These are phyloP conservation scores for Ajuga reptans DNA, from an alignment of 305 asterid species.

Conservation along the genomic window DNA sequence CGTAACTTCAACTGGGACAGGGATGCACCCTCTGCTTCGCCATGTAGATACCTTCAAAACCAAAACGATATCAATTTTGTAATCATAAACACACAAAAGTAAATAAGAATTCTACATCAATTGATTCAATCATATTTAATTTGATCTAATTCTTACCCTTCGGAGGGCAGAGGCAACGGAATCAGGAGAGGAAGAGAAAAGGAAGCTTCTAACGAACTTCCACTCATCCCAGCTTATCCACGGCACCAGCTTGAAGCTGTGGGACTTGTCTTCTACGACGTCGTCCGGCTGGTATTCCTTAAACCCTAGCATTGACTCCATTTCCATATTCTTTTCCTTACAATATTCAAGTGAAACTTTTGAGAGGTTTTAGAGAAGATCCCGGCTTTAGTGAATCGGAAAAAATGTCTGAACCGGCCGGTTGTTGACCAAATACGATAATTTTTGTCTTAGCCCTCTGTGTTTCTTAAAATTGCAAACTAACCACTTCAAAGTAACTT, in stretches of 20 bases:
- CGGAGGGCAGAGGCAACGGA: constrained; percentile 49
- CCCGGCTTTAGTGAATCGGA: neutral
- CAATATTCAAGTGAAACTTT: neutral
- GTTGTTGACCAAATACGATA: neutral
- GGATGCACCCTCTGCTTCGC: constrained; percentile 81
- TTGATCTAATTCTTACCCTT: constrained; percentile 39
- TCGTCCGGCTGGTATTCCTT: constrained; percentile 32
- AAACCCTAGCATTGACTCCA: constrained; percentile 59
- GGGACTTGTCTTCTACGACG: constrained; percentile 33
- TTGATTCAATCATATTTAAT: neutral
- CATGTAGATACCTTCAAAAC: constrained; percentile 58
- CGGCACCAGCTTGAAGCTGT: constrained; percentile 58
- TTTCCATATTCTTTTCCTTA: neutral
- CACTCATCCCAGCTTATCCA: constrained; percentile 94
- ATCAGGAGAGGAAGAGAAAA: constrained; percentile 57
- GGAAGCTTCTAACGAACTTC: constrained; percentile 46
- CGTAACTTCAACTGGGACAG: constrained; percentile 57
- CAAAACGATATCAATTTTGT: neutral
- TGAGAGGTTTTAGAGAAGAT: constrained; percentile 6
- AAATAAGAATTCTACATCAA: neutral
- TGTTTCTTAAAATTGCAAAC: no score
- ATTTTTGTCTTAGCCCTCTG: neutral
- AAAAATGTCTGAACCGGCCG: neutral
- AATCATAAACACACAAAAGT: neutral
- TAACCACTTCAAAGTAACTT: no score